Percentiles rank a stretch among this genome's conserved stretches.
Conservation (phyloP, 2,329 filamentous ascomycete genomes). For the Claviceps lovelessii region DNA sequence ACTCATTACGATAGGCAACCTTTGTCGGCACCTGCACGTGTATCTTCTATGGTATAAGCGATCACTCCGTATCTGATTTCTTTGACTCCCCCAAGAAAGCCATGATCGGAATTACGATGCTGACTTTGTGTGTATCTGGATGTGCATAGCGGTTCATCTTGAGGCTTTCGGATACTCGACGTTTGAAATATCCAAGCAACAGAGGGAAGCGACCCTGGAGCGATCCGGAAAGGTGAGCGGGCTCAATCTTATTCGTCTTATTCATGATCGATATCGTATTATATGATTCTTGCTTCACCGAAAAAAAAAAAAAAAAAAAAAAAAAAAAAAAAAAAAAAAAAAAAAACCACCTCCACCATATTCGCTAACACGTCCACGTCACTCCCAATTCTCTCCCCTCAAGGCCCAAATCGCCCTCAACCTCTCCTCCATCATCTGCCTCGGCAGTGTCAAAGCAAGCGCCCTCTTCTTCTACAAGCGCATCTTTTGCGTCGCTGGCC, state of each 20-base stretch:
- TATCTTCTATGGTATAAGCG: background rate
- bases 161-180: background rate
- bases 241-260: too few relatives aligned
- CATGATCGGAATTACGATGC: background rate
- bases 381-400: background rate
- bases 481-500: slow-evolving; percentile 7
- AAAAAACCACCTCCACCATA: too few relatives aligned
- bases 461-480: slow-evolving; percentile 11
- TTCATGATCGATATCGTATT: too few relatives aligned
- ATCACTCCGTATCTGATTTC: background rate
- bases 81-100: background rate
- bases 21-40: background rate
- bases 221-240: background rate
- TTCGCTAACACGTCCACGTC: background rate
- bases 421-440: slow-evolving; percentile 3
- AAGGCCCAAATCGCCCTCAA: slow-evolving; percentile 6
- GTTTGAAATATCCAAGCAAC: background rate
- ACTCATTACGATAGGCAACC: background rate
- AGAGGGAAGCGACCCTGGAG: background rate
- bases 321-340: too few relatives aligned
- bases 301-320: too few relatives aligned
- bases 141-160: background rate
- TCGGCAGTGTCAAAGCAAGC: slow-evolving; percentile 9
- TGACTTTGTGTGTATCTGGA: background rate
- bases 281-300: too few relatives aligned